Conservation (phyloP, 441 rosid species). For the Populus hybrid region DNA sequence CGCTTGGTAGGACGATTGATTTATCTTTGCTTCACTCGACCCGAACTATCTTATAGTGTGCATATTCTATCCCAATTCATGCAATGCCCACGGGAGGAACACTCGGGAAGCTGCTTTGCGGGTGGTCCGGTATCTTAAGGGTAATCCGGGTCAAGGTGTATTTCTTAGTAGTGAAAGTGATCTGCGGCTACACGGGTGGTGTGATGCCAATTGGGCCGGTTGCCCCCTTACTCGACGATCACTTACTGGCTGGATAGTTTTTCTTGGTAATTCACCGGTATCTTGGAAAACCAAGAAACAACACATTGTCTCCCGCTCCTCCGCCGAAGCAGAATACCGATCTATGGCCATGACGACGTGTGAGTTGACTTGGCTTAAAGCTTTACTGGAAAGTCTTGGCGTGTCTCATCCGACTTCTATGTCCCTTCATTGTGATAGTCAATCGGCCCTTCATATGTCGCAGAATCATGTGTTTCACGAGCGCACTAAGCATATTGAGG, state of each 20-base stretch:
- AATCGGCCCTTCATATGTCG: no score
- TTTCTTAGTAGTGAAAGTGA: neutral
- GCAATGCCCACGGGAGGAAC: neutral
- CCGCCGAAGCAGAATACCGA: neutral
- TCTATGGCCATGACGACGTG: neutral
- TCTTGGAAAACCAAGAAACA: conserved; percentile 1
- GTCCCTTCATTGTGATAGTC: no score
- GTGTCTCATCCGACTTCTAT: no score
- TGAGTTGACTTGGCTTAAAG: neutral
- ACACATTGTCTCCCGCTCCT: neutral
- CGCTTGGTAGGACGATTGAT: neutral
- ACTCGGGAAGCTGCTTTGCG: neutral
- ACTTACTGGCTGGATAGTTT: neutral
- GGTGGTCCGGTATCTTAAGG: neutral
- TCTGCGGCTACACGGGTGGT: neutral
- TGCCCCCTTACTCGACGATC: neutral
- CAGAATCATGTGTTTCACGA: no score
- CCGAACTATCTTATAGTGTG: neutral
- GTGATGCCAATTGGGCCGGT: neutral
- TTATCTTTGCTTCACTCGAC: neutral
- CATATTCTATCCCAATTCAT: conserved; percentile 16
- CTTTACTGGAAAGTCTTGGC: no score
- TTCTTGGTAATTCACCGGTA: neutral
- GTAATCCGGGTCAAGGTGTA: neutral
- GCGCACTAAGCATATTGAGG: no score